Evolutionary conservation across 768 basidiomycete species (phyloP).

Genomic region (Podaxis sp.): DNA sequence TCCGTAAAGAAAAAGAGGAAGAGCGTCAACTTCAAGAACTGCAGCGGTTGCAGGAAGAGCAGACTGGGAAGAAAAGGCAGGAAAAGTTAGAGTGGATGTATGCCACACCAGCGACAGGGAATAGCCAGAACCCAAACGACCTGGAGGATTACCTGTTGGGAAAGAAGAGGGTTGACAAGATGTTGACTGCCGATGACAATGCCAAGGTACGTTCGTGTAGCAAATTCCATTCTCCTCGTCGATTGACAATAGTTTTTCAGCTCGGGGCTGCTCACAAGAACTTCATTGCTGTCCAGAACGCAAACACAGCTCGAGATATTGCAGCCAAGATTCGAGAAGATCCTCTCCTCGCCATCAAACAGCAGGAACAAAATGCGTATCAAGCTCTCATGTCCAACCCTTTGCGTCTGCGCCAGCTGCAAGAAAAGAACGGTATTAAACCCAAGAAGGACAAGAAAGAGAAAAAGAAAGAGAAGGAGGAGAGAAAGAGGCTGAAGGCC

Average conservation of each 20-base stretch:
- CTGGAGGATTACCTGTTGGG: constrained; percentile 96
- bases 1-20: constrained; percentile 97
- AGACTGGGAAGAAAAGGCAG: constrained; percentile 91
- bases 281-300: constrained; percentile 94
- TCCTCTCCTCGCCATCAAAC: constrained; percentile 95
- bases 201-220: constrained; percentile 58
- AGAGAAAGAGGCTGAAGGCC: constrained; percentile 40
- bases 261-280: constrained; percentile 85
- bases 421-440: constrained; percentile 79
- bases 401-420: constrained; percentile 76
- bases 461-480: constrained; percentile 48
- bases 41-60: constrained; percentile 91
- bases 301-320: constrained; percentile 84
- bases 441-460: constrained; percentile 76
- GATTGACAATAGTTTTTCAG: constrained; percentile 32
- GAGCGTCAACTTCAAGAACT: constrained; percentile 96
- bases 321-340: constrained; percentile 96
- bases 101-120: constrained; percentile 94
- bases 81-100: constrained; percentile 99
- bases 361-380: constrained; percentile 93
- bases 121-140: constrained; percentile 81
- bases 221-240: not conserved
- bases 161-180: constrained; percentile 97
- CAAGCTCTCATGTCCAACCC: constrained; percentile 86
- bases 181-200: constrained; percentile 88